These are phyloP conservation scores for Pichia nakasei DNA, from an alignment of 805 yeast genomes.

Conservation along the genomic window DNA sequence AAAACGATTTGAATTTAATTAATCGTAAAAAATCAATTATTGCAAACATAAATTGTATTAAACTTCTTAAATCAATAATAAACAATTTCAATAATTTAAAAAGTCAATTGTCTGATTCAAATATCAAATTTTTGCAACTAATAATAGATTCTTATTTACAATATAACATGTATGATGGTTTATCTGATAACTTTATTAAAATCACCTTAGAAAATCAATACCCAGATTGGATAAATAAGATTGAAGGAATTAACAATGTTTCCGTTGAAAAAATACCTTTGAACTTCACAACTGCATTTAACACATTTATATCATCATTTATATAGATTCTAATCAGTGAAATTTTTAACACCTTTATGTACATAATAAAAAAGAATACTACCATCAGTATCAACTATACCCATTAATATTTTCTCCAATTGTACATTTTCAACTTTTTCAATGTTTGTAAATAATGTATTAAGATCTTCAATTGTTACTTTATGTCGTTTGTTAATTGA, in stretches of 20 bases:
- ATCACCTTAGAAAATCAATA: conserved; percentile 27
- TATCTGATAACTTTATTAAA: conserved; percentile 35
- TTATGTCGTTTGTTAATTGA: conserved; percentile 26
- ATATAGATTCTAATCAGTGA: neutral
- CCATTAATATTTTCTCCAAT: conserved; percentile 38
- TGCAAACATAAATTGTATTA: conserved; percentile 24
- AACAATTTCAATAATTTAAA: conserved; percentile 1
- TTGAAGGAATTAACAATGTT: neutral
- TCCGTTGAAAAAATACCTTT: no score
- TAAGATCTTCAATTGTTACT: conserved; percentile 32
- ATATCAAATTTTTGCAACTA: neutral
- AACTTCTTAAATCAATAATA: conserved; percentile 15
- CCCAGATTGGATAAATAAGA: conserved; percentile 20
- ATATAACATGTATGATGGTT: conserved; percentile 17
- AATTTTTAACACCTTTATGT: conserved; percentile 50
- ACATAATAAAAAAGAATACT: conserved; percentile 63
- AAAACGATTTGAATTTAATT: conserved; percentile 17
- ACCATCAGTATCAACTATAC: conserved; percentile 54
- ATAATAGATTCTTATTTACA: conserved; percentile 30
- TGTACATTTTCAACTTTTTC: conserved; percentile 13
- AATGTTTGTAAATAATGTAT: conserved; percentile 31
- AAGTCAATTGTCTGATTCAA: neutral
- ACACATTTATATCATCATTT: neutral
- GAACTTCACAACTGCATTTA: neutral
- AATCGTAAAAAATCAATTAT: conserved; percentile 21